Conservation (phyloP, 305 asterid genomes). For the Vinca major region DNA sequence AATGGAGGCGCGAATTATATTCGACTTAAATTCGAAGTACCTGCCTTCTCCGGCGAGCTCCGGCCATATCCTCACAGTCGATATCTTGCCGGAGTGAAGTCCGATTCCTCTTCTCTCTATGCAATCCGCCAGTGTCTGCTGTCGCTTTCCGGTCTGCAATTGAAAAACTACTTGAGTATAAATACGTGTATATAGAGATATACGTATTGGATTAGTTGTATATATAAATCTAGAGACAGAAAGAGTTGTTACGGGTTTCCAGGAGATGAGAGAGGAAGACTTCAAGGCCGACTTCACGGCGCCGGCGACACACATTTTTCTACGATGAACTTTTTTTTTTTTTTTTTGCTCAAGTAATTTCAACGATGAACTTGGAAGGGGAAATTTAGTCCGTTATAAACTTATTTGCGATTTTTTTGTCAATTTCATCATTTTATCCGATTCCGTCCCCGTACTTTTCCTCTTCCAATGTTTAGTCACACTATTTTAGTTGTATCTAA, state of each 20-base stretch:
- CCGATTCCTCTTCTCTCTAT: conserved; percentile 63
- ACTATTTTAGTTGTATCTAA: no score
- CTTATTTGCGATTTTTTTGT: no score
- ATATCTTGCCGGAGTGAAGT: conserved; percentile 70
- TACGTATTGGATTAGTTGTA: background rate
- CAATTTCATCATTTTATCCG: no score
- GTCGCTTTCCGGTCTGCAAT: conserved; percentile 72
- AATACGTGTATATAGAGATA: background rate
- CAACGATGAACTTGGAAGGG: background rate
- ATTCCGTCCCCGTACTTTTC: no score
- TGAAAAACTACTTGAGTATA: background rate
- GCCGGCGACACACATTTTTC: conserved; percentile 25
- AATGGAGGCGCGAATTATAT: conserved; percentile 52
- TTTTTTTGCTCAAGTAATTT: no score
- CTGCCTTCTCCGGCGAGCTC: conserved; percentile 65
- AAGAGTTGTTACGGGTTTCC: conserved; percentile 52
- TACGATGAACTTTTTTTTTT: no score
- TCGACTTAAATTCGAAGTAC: conserved; percentile 47
- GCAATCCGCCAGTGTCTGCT: conserved; percentile 57
- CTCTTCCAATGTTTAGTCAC: no score
- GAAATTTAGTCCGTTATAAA: no score
- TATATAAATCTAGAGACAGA: background rate
- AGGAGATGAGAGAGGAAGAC: conserved; percentile 42
- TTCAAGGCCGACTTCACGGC: conserved; percentile 35
- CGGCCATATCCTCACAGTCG: conserved; percentile 55